A percentile compares a stretch with the other conserved stretches of the same genome.
These are phyloP conservation scores for Nemophila menziesii DNA, from an alignment of 257 asterid genomes.

Conservation along the genomic window DNA sequence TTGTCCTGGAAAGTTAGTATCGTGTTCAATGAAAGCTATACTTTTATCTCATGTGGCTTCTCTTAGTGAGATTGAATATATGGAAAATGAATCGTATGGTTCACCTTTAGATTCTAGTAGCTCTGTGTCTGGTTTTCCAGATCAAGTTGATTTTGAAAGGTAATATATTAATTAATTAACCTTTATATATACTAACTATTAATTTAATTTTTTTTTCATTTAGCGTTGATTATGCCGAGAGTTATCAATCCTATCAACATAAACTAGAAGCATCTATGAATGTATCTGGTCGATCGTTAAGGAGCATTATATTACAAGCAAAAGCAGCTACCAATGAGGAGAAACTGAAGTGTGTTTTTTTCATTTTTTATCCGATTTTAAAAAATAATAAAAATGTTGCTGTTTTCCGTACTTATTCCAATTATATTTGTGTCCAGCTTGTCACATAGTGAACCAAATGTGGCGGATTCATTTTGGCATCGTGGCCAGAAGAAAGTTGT, in stretches of 20 bases:
- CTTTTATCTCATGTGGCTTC: conserved; percentile 59
- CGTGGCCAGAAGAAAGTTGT: conserved; percentile 54
- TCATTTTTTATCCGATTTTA: too few species aligned
- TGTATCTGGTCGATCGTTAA: conserved; percentile 18
- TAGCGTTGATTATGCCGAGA: conserved; percentile 13
- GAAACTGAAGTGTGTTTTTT: conserved; percentile 12
- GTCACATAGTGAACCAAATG: conserved; percentile 60
- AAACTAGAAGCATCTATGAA: conserved; percentile 16
- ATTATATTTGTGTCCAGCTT: conserved; percentile 40
- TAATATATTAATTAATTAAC: conserved; percentile 20
- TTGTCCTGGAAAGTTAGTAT: conserved; percentile 71
- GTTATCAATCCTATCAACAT: conserved; percentile 13
- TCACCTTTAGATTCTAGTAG: conserved; percentile 83
- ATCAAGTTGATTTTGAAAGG: conserved; percentile 62
- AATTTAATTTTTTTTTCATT: neutral
- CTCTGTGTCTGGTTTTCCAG: conserved; percentile 49
- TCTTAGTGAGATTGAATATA: conserved; percentile 61
- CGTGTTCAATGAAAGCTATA: conserved; percentile 52
- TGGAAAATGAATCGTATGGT: conserved; percentile 64
- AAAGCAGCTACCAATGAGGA: conserved; percentile 8
- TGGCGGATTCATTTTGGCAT: conserved; percentile 63
- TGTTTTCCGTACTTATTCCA: conserved; percentile 9
- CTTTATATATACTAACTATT: neutral
- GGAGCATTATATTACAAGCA: conserved; percentile 6
- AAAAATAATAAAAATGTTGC: neutral